Conservation (phyloP, 2,329 filamentous ascomycete species). For the Penicillium sp. region DNA sequence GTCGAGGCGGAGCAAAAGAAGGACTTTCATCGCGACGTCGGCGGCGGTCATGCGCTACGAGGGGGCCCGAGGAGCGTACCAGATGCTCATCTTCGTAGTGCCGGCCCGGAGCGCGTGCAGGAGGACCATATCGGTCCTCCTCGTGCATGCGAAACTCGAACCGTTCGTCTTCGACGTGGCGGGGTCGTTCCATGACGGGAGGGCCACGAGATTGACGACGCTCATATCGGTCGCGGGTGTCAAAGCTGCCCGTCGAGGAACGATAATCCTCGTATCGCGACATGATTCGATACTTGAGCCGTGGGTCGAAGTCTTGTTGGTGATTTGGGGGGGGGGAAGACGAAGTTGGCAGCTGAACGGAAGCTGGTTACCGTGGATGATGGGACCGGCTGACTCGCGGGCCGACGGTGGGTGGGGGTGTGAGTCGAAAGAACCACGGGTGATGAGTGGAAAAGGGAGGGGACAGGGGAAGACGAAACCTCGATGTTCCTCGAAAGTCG, state of each 20-base stretch:
- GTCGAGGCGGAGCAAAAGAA: conserved; percentile 54
- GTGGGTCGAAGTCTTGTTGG: too few species aligned
- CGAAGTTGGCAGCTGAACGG: background rate
- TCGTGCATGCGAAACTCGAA: conserved; percentile 38
- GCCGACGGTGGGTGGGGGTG: conserved; percentile 23
- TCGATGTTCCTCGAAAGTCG: too few species aligned
- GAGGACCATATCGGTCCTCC: conserved; percentile 40
- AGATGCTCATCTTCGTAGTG: conserved; percentile 40
- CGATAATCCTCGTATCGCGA: conserved; percentile 34
- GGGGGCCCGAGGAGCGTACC: conserved; percentile 43
- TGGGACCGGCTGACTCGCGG: conserved; percentile 31
- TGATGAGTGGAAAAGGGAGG: background rate
- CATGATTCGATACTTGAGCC: conserved; percentile 20
- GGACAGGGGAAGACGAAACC: background rate
- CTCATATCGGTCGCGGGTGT: conserved; percentile 39
- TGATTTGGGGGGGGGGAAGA: background rate
- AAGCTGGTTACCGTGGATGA: conserved; percentile 31
- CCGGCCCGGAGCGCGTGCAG: conserved; percentile 33
- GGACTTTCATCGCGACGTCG: conserved; percentile 49
- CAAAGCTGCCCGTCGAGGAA: conserved; percentile 30
- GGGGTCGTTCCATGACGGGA: conserved; percentile 30
- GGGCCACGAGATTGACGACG: conserved; percentile 36
- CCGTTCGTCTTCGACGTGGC: conserved; percentile 34
- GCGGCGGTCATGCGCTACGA: conserved; percentile 53
- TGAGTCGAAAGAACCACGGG: conserved; percentile 15